phyloP scores from a whole-genome alignment of 805 yeast genomes.

The Starmerella kuoi region DNA sequence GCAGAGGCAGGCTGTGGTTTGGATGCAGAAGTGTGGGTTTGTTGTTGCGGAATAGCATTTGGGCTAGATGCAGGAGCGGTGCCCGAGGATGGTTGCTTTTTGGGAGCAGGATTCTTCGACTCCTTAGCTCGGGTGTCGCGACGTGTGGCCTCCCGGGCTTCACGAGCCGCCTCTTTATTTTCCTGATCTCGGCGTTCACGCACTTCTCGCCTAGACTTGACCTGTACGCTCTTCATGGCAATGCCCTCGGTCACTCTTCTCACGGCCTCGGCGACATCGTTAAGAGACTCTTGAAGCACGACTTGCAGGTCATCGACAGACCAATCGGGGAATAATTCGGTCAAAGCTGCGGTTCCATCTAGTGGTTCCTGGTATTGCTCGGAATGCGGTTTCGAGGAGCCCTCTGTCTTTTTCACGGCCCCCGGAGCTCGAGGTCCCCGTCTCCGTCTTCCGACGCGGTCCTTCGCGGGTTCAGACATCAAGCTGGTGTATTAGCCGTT shows the following conservation, averaged over 20 bases:
- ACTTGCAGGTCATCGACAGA: constrained; percentile 66
- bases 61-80: neutral
- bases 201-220: constrained; percentile 31
- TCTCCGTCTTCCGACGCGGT: constrained; percentile 12
- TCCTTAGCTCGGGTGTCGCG: constrained; percentile 2
- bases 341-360: constrained; percentile 35
- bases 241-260: constrained; percentile 84
- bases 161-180: neutral
- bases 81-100: neutral
- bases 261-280: constrained; percentile 66
- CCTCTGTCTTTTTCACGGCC: neutral
- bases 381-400: neutral
- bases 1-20: neutral
- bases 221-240: constrained; percentile 90
- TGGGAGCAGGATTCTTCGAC: neutral
- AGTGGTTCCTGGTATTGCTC: neutral
- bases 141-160: neutral
- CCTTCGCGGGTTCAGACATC: constrained; percentile 18
- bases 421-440: constrained; percentile 9
- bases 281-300: constrained; percentile 57
- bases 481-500: neutral
- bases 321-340: constrained; percentile 94
- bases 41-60: constrained; percentile 12
- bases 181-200: constrained; percentile 41
- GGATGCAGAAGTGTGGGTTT: constrained; percentile 10